These are phyloP conservation scores for Baorangia bicolor DNA, from an alignment of 768 basidiomycete genomes.

Conservation along the genomic window DNA sequence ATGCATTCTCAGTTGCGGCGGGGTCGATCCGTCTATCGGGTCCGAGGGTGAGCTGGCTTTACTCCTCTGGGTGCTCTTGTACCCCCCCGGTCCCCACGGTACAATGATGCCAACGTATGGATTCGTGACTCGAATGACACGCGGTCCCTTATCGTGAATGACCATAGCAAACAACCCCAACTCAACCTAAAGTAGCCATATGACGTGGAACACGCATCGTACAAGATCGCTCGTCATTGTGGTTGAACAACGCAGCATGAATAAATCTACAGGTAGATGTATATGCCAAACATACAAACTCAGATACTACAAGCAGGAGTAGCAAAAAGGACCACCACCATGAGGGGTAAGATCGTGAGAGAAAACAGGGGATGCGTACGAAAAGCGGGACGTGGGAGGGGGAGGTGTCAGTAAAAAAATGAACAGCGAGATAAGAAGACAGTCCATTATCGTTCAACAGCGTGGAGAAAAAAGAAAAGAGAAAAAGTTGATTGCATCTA, in stretches of 20 bases:
- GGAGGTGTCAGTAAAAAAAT: background rate
- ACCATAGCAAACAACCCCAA: background rate
- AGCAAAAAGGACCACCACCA: background rate
- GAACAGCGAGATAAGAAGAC: background rate
- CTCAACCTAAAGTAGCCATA: background rate
- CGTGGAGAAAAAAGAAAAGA: background rate
- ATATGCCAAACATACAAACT: constrained; percentile 3
- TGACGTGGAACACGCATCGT: background rate
- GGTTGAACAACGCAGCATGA: background rate
- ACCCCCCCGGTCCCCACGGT: background rate
- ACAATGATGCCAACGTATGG: too few relatives aligned
- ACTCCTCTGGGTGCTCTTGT: background rate
- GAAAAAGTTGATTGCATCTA: constrained; percentile 6
- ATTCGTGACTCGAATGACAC: background rate
- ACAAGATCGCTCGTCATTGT: background rate
- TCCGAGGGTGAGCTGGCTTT: background rate
- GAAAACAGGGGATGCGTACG: background rate
- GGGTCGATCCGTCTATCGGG: background rate
- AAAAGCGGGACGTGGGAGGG: background rate
- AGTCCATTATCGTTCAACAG: background rate
- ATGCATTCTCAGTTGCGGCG: background rate
- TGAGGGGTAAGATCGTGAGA: background rate
- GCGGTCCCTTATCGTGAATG: background rate
- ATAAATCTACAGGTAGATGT: constrained; percentile 4
- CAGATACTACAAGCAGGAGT: constrained; percentile 3